Conservation (phyloP, 208 protist genomes). For the Strigomonas oncopelti region DNA sequence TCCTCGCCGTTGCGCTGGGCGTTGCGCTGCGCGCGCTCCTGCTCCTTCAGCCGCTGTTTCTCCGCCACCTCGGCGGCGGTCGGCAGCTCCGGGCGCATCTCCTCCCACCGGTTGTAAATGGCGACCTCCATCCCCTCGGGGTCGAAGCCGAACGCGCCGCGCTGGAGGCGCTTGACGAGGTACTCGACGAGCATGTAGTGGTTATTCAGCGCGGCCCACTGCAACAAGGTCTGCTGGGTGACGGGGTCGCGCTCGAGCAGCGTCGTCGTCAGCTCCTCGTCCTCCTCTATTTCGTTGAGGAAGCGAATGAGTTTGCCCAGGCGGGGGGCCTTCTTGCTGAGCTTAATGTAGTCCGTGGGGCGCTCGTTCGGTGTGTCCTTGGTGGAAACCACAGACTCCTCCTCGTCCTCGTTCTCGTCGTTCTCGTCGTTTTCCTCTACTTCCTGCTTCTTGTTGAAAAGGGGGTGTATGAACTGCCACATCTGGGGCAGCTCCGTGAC, state of each 20-base stretch:
- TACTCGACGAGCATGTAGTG: slow-evolving; percentile 86
- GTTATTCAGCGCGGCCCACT: slow-evolving; percentile 81
- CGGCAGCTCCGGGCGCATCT: slow-evolving; percentile 82
- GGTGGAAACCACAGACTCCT: slow-evolving; percentile 3
- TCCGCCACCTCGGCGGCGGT: slow-evolving; percentile 67
- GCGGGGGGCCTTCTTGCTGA: slow-evolving; percentile 55
- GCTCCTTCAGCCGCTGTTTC: slow-evolving; percentile 64
- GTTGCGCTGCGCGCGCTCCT: slow-evolving; percentile 52
- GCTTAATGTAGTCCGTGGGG: slow-evolving; percentile 58
- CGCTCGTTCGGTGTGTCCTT: slow-evolving; percentile 12
- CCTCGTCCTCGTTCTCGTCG: slow-evolving; percentile 31
- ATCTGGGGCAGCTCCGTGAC: slow-evolving; percentile 61
- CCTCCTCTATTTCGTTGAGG: slow-evolving; percentile 82
- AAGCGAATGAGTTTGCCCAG: slow-evolving; percentile 70
- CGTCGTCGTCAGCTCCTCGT: slow-evolving; percentile 69
- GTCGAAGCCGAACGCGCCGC: slow-evolving; percentile 79
- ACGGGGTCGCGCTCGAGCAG: slow-evolving; percentile 78
- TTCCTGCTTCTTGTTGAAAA: slow-evolving; percentile 28
- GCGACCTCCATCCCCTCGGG: slow-evolving; percentile 60
- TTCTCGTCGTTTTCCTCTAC: slow-evolving; percentile 45
- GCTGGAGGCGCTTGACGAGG: slow-evolving; percentile 73
- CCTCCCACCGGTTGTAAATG: slow-evolving; percentile 79
- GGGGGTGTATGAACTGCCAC: slow-evolving; percentile 79
- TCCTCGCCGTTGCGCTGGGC: slow-evolving; percentile 50
- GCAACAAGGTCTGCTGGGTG: slow-evolving; percentile 81